Evolutionary conservation across 495 filamentous ascomycete species (phyloP).

Genomic region (Talaromyces wortmannii): DNA sequence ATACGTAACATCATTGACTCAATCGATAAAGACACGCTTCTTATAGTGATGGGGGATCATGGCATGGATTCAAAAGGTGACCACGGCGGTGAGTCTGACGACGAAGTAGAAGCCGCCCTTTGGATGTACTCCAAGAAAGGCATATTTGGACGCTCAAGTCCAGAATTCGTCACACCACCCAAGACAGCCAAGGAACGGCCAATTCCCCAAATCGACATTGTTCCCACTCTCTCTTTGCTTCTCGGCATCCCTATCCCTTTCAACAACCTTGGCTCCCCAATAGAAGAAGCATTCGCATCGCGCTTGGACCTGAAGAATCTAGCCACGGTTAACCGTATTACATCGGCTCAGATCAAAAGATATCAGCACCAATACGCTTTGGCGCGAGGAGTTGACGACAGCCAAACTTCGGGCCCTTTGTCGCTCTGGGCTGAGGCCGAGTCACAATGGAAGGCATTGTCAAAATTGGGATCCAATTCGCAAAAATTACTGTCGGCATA

Average conservation of each 20-base stretch:
- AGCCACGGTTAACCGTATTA: constrained; percentile 63
- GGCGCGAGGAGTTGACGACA: constrained; percentile 56
- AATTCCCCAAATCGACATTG: constrained; percentile 93
- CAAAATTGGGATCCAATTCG: constrained; percentile 29
- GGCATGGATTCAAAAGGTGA: constrained; percentile 98
- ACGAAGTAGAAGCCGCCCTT: constrained; percentile 87
- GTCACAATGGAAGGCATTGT: constrained; percentile 30
- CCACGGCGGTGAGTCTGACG: constrained; percentile 92
- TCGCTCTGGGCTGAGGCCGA: constrained; percentile 53
- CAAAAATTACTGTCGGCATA: constrained; percentile 38
- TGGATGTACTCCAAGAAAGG: constrained; percentile 95
- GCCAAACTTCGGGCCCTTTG: constrained; percentile 44
- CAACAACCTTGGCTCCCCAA: constrained; percentile 93
- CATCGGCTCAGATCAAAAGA: constrained; percentile 80
- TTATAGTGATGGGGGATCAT: constrained; percentile 97
- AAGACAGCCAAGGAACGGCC: constrained; percentile 68
- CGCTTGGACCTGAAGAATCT: constrained; percentile 65
- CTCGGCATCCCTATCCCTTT: constrained; percentile 91
- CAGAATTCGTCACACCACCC: constrained; percentile 56
- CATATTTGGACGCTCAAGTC: constrained; percentile 70
- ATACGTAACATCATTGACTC: constrained; percentile 62
- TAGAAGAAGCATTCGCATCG: constrained; percentile 87
- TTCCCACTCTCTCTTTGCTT: constrained; percentile 81
- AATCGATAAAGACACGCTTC: constrained; percentile 77
- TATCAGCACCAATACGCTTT: constrained; percentile 68